Evolutionary conservation across 345 rosid species (phyloP), one percentile per base, ranked within the genome.

Genomic region (Reutealis trisperma): DNA sequence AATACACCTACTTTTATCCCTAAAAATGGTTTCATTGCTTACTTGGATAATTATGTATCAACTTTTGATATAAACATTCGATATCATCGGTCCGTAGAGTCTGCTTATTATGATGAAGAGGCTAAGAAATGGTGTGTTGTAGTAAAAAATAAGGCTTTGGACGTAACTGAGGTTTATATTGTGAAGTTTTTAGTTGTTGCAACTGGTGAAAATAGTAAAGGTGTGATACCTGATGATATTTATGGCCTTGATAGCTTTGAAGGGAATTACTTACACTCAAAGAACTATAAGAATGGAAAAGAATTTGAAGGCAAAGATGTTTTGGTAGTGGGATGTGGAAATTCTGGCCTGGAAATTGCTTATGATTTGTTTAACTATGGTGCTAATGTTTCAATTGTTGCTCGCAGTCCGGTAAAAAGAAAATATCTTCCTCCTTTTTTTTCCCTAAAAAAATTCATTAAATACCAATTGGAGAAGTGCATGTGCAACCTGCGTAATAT

Each of bases 271-370:
- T 8, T 75, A 32, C 83, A 80, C 27, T 68, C 83, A 5, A 71
- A 60, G 61, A 12, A 55, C 63, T 80, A 69, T n/a, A 22, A 9
- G 21, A 75, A 65, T 24, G 80, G 80, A 44, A 49, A 32, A 24
- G 55, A 4, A 25, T 80, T 49, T 22, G 7, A 7, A 22, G 77
- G 55, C 8, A 75, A 75, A 61, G 45, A 71, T 65, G 70, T 80
- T 34, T 47, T 76, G 67, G 76, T 80, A 19, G 80, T 80, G 41
- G 83, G 83, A 8, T 44, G 60, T 49, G 83, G 83, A 1, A 80
- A 80, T 66, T 80, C 83, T 3, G 80, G 80, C n/a, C 71, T 80
- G 77, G 83, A 80, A 18, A 71, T 80, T 51, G 63, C 76, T 6
- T 76, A 37, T 62, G 81, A 78, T 44, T 66, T 78, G 60, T 24